Evolutionary conservation across 2,329 filamentous ascomycete species (phyloP).

Genomic region (Ophiostoma novo-ulmi): DNA sequence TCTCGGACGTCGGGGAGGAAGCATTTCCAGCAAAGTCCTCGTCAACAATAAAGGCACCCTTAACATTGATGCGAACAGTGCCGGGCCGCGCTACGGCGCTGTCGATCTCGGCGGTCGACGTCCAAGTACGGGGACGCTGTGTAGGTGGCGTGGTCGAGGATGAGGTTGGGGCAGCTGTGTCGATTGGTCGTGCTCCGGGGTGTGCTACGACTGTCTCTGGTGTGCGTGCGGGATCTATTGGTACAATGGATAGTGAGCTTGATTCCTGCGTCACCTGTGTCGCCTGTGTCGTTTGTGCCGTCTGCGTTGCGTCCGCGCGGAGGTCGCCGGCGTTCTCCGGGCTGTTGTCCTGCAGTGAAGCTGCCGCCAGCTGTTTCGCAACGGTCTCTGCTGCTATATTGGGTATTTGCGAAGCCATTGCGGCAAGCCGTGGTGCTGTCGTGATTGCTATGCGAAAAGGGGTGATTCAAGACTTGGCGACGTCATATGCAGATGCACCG

Average conservation of each 20-base stretch:
- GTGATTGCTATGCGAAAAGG: not conserved
- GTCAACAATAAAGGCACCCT: slow-evolving; percentile 93
- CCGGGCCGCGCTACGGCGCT: slow-evolving; percentile 58
- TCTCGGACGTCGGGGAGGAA: slow-evolving; percentile 23
- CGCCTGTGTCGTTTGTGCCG: not conserved
- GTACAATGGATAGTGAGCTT: not conserved
- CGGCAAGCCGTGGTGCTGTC: not conserved
- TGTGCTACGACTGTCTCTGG: not conserved
- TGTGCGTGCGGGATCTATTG: slow-evolving; percentile 2
- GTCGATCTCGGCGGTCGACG: slow-evolving; percentile 54
- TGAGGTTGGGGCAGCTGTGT: not conserved
- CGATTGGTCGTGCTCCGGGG: not conserved
- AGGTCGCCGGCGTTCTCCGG: not conserved
- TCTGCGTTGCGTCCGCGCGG: slow-evolving; percentile 14
- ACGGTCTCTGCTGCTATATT: not conserved
- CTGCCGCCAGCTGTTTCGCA: not conserved
- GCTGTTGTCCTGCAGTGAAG: slow-evolving; percentile 9
- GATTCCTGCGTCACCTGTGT: not conserved
- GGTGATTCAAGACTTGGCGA: not conserved
- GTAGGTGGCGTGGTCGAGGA: slow-evolving; percentile 1
- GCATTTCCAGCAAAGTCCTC: slow-evolving; percentile 51
- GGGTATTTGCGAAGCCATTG: not conserved
- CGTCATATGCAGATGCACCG: slow-evolving; percentile 4
- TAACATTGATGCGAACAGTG: slow-evolving; percentile 89
- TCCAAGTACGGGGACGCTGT: slow-evolving; percentile 38